Evolutionary conservation across 306 rosid genomes (phyloP).

Genomic region (Urtica urens): DNA sequence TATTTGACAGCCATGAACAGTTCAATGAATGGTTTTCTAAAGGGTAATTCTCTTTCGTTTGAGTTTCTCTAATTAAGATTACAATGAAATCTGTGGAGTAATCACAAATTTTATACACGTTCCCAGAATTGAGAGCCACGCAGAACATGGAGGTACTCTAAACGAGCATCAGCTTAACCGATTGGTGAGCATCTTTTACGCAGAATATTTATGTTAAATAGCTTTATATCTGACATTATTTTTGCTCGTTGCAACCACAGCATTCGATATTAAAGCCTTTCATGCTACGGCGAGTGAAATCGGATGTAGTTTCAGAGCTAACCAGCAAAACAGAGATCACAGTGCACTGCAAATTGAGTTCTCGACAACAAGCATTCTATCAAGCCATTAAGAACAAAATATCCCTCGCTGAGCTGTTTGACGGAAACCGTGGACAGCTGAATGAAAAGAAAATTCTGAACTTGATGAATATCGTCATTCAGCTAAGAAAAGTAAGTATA

Average conservation of each 20-base stretch:
- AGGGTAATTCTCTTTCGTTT: conserved; percentile 49
- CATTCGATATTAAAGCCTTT: conserved; percentile 95
- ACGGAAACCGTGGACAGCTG: conserved; percentile 76
- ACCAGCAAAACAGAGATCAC: conserved; percentile 83
- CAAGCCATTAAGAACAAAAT: conserved; percentile 97
- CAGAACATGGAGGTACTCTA: conserved; percentile 97
- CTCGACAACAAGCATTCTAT: conserved; percentile 97
- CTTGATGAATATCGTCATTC: conserved; percentile 96
- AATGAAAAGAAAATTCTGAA: conserved; percentile 79
- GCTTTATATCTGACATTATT: conserved; percentile 8
- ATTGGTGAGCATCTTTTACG: conserved; percentile 46
- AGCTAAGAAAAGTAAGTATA: conserved; percentile 69
- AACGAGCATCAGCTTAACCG: conserved; percentile 97
- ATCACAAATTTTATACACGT: conserved; percentile 5
- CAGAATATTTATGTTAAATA: not conserved
- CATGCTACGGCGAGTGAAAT: conserved; percentile 92
- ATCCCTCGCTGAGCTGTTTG: conserved; percentile 92
- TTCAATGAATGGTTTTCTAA: conserved; percentile 99
- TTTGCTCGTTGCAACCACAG: conserved; percentile 33
- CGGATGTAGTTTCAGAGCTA: conserved; percentile 89
- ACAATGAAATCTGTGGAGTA: conserved; percentile 12
- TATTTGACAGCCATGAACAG: conserved; percentile 97
- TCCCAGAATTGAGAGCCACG: conserved; percentile 88
- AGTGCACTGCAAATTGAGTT: conserved; percentile 94
- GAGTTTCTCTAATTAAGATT: conserved; percentile 9